Evolutionary conservation across 2,329 filamentous ascomycete genomes (phyloP).

Genomic region (Pseudogymnoascus sp.): DNA sequence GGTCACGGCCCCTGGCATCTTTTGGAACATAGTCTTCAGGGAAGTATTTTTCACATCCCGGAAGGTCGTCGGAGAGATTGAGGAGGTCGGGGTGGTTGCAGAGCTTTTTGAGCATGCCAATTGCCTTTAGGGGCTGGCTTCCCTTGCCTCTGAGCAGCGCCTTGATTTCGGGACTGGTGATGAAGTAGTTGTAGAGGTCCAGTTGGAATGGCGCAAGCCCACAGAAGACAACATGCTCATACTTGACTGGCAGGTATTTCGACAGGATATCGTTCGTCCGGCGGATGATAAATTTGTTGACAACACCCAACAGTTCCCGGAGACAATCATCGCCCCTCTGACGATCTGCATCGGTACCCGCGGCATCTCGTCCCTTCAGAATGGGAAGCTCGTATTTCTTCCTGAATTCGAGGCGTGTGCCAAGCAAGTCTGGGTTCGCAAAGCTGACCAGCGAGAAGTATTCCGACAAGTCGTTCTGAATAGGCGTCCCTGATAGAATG

Average conservation of each 20-base stretch:
- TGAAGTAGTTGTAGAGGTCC: slow-evolving; percentile 93
- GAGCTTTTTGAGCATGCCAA: slow-evolving; percentile 93
- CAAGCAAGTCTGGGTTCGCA: slow-evolving; percentile 86
- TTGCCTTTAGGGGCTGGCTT: slow-evolving; percentile 92
- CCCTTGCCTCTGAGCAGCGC: slow-evolving; percentile 86
- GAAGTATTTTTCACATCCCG: slow-evolving; percentile 72
- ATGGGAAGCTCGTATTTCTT: slow-evolving; percentile 94
- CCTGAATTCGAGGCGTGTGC: slow-evolving; percentile 81
- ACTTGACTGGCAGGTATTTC: slow-evolving; percentile 96
- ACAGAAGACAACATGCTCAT: slow-evolving; percentile 98
- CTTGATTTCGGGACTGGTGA: slow-evolving; percentile 90
- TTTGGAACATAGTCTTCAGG: slow-evolving; percentile 85
- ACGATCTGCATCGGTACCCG: slow-evolving; percentile 73
- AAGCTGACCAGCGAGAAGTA: slow-evolving; percentile 96
- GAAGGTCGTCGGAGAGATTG: slow-evolving; percentile 72
- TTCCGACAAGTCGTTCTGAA: slow-evolving; percentile 97
- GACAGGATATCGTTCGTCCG: slow-evolving; percentile 96
- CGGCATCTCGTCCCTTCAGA: slow-evolving; percentile 80
- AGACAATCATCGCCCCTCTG: slow-evolving; percentile 78
- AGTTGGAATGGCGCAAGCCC: slow-evolving; percentile 88
- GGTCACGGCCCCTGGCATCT: slow-evolving; percentile 77
- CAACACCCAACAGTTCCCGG: slow-evolving; percentile 68
- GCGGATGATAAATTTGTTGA: slow-evolving; percentile 98
- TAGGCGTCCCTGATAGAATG: slow-evolving; percentile 92
- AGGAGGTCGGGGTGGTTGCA: slow-evolving; percentile 97